These are phyloP conservation scores for Clathrus columnatus DNA, from an alignment of 768 basidiomycete species.

Conservation along the genomic window DNA sequence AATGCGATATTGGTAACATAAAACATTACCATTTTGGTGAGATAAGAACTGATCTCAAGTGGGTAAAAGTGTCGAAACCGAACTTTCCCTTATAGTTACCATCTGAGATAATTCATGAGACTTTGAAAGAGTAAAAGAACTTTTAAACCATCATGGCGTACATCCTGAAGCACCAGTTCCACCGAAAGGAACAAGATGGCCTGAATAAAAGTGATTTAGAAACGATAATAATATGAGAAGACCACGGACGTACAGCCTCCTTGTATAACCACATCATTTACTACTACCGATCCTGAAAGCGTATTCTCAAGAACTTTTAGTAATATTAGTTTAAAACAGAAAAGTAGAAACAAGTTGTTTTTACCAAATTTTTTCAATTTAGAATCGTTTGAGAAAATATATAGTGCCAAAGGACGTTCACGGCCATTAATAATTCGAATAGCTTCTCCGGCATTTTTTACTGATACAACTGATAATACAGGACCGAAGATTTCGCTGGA, in stretches of 20 bases:
- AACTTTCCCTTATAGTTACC: constrained; percentile 45
- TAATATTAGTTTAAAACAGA: not conserved
- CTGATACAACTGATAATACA: constrained; percentile 25
- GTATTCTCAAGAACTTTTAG: constrained; percentile 45
- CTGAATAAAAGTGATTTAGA: constrained; percentile 15
- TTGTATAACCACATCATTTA: constrained; percentile 56
- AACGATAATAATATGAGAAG: not conserved
- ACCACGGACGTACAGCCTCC: constrained; percentile 5
- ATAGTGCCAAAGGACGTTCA: constrained; percentile 22
- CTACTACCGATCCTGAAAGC: constrained; percentile 44
- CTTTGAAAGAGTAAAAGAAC: not conserved
- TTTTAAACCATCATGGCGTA: constrained; percentile 23
- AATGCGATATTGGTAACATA: not conserved
- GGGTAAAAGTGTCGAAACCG: constrained; percentile 48
- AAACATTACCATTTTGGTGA: constrained; percentile 44
- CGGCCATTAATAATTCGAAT: constrained; percentile 16
- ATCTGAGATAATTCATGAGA: constrained; percentile 32
- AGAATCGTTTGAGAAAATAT: constrained; percentile 20
- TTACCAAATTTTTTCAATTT: constrained; percentile 17
- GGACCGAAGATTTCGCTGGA: constrained; percentile 30
- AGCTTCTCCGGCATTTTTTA: constrained; percentile 19
- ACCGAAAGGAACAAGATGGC: constrained; percentile 38
- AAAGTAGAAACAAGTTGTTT: not conserved
- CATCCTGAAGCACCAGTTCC: constrained; percentile 60
- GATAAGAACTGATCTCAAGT: constrained; percentile 40